Conservation (phyloP, 164 flowering plant genomes). For the Chimonanthus salicifolius region DNA sequence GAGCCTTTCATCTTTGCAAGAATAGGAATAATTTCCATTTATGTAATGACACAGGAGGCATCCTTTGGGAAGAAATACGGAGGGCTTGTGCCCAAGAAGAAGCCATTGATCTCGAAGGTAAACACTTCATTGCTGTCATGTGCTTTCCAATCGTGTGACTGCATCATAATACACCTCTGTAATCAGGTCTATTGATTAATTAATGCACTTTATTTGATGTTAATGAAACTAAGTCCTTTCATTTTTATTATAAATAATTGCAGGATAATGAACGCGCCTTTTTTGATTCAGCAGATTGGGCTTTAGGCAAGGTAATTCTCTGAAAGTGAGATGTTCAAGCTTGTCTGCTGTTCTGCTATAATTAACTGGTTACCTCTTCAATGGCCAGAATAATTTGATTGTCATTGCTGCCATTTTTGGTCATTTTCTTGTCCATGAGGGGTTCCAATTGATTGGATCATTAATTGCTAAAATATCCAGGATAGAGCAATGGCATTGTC, state of each 20-base stretch:
- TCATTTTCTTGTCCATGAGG: no score
- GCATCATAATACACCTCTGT: neutral
- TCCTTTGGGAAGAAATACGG: slow-evolving; percentile 47
- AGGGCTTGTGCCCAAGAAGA: slow-evolving; percentile 70
- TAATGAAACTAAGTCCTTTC: no score
- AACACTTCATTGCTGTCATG: neutral
- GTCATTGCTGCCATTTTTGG: no score
- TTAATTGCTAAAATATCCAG: no score
- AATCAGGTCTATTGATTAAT: neutral
- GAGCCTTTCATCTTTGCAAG: no score
- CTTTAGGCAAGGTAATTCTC: slow-evolving; percentile 63
- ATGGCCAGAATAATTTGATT: no score
- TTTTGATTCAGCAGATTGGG: slow-evolving; percentile 12
- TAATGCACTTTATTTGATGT: no score
- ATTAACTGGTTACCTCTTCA: no score
- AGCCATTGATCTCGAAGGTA: slow-evolving; percentile 87
- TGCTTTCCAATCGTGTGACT: neutral
- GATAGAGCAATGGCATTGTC: no score
- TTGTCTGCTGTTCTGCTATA: no score
- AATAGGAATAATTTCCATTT: neutral
- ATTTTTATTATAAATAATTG: neutral
- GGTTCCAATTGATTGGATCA: no score
- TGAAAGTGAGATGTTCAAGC: no score
- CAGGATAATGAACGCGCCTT: slow-evolving; percentile 51
- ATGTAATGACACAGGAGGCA: neutral